phyloP scores from a whole-genome alignment of 2,329 filamentous ascomycete genomes.

The Neodidymelliopsis sp. region DNA sequence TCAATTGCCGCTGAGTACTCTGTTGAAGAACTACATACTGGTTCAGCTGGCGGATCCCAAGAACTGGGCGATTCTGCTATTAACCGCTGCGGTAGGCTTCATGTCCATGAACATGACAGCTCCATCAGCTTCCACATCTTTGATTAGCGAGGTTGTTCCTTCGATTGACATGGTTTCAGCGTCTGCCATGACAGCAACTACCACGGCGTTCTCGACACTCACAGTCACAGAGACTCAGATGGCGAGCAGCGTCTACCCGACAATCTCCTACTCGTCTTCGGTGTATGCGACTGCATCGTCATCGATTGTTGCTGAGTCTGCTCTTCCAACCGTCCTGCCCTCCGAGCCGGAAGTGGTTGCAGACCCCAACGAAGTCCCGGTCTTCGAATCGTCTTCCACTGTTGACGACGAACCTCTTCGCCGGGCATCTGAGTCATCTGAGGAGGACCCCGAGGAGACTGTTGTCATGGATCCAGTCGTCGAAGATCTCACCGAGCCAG shows the following conservation, averaged over 20 bases:
- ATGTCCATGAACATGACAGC: conserved; percentile 42
- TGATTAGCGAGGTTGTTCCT: conserved; percentile 8
- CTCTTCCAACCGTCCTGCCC: conserved; percentile 6
- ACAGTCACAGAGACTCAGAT: conserved; percentile 35
- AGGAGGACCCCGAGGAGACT: conserved; percentile 13
- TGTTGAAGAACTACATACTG: conserved; percentile 62
- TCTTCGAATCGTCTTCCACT: conserved; percentile 13
- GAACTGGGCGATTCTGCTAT: conserved; percentile 59
- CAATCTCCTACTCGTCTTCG: conserved; percentile 5
- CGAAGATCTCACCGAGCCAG: conserved; percentile 18
- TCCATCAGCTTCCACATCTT: conserved; percentile 10
- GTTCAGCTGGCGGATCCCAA: conserved; percentile 61
- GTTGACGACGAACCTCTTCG: conserved; percentile 16
- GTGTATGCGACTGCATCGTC: background rate
- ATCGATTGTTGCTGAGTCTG: background rate
- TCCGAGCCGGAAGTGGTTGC: conserved; percentile 6
- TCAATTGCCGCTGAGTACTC: conserved; percentile 60
- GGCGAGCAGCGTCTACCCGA: conserved; percentile 11
- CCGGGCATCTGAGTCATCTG: conserved; percentile 11
- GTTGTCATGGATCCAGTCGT: conserved; percentile 12
- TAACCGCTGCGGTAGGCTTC: conserved; percentile 55
- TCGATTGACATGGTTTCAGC: conserved; percentile 9
- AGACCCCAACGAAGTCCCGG: conserved; percentile 6
- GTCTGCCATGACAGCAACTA: conserved; percentile 24
- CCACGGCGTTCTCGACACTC: conserved; percentile 36